Evolutionary conservation across 2,329 filamentous ascomycete genomes (phyloP).

Genomic region (Stagonosporopsis cucurbitacearum): DNA sequence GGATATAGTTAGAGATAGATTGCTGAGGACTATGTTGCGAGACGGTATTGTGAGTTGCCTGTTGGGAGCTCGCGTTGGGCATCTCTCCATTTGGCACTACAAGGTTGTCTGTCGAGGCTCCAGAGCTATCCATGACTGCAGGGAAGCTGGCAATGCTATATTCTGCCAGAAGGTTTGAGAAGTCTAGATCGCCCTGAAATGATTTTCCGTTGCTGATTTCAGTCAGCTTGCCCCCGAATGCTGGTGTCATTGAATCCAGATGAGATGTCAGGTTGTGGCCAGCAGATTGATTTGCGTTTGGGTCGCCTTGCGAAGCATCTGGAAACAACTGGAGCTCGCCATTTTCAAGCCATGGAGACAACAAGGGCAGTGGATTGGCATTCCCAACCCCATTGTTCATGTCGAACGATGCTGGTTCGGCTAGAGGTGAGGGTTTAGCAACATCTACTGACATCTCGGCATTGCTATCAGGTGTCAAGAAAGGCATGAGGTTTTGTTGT

Average conservation of each 20-base stretch:
- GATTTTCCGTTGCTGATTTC: background rate
- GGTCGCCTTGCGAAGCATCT: background rate
- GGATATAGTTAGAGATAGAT: background rate
- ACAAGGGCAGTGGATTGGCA: background rate
- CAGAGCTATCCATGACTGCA: background rate
- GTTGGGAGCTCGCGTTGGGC: background rate
- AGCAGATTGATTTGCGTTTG: background rate
- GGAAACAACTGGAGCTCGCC: background rate
- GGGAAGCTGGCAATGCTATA: background rate
- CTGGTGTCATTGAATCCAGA: background rate
- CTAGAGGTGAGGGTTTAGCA: background rate
- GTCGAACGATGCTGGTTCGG: background rate
- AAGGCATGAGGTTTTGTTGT: background rate
- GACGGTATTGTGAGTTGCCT: background rate
- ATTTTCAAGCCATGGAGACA: background rate
- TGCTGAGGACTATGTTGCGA: background rate
- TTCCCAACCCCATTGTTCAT: background rate
- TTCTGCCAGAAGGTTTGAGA: background rate
- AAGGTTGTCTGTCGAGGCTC: background rate
- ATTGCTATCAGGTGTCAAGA: background rate
- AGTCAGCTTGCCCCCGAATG: background rate
- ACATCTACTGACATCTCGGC: background rate
- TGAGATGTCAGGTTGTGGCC: background rate
- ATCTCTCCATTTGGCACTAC: background rate
- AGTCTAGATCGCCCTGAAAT: background rate